These are phyloP conservation scores for Claviceps citrina DNA, from an alignment of 2,329 filamentous ascomycete species.

Conservation along the genomic window DNA sequence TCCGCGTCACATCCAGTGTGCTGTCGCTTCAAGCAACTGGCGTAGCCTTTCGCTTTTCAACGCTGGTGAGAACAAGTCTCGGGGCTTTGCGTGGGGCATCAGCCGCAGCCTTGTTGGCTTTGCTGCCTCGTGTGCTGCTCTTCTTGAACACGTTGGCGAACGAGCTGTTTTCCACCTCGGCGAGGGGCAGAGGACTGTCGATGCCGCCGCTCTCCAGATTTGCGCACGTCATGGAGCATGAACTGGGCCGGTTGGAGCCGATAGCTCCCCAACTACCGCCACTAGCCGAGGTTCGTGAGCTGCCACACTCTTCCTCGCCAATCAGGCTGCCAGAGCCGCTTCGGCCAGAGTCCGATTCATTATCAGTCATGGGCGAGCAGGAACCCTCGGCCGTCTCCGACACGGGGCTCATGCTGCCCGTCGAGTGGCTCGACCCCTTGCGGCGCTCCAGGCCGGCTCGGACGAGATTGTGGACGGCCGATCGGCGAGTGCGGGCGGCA, in stretches of 20 bases:
- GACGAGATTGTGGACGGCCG: conserved; percentile 80
- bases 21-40: conserved; percentile 11
- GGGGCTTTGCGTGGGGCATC: conserved; percentile 64
- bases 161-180: conserved; percentile 39
- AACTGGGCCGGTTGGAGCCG: conserved; percentile 68
- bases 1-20: background rate
- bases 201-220: conserved; percentile 53
- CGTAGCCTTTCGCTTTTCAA: conserved; percentile 65
- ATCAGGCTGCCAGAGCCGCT: conserved; percentile 69
- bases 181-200: conserved; percentile 22
- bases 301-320: conserved; percentile 54
- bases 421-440: conserved; percentile 54
- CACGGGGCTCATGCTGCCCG: conserved; percentile 73
- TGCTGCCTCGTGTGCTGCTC: conserved; percentile 33
- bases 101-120: conserved; percentile 36
- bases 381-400: conserved; percentile 60
- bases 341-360: conserved; percentile 55
- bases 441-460: conserved; percentile 79
- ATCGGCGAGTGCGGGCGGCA: conserved; percentile 76
- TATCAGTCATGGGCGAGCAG: conserved; percentile 55
- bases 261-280: conserved; percentile 65
- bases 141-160: conserved; percentile 54
- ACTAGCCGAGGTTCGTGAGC: conserved; percentile 61
- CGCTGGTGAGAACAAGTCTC: conserved; percentile 73
- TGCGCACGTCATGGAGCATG: conserved; percentile 48